phyloP scores from a whole-genome alignment of 176 grass and related monocot species.

The Luzula sylvatica region DNA sequence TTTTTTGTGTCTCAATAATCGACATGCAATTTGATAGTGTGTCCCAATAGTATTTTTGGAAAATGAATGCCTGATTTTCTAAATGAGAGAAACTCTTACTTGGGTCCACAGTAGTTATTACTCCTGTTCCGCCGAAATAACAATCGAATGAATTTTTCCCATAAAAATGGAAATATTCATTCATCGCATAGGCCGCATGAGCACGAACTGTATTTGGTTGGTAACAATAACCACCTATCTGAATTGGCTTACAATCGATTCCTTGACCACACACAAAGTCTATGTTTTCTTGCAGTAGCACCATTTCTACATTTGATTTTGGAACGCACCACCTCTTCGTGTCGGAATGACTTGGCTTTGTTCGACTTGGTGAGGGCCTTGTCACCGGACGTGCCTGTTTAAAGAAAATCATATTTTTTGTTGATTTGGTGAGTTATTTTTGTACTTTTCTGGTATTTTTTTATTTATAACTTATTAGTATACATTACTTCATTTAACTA shows the following conservation, averaged over 20 bases:
- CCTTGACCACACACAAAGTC: slow-evolving; percentile 54
- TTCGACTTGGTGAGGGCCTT: neutral
- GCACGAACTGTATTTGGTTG: slow-evolving; percentile 45
- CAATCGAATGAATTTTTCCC: slow-evolving; percentile 51
- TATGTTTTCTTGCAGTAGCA: slow-evolving; percentile 63
- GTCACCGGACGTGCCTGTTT: neutral
- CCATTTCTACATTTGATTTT: slow-evolving; percentile 36
- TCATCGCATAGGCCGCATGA: slow-evolving; percentile 78
- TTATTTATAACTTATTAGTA: no score
- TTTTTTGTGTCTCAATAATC: neutral
- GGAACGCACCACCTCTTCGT: slow-evolving; percentile 59
- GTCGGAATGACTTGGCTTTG: neutral
- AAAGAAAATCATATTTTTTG: neutral
- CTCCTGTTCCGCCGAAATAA: slow-evolving; percentile 47
- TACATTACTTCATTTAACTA: neutral
- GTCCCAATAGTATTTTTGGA: no score
- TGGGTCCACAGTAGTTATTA: slow-evolving; percentile 43
- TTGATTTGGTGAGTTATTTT: no score
- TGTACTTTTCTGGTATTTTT: no score
- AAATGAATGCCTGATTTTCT: no score
- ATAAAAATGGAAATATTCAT: slow-evolving; percentile 48
- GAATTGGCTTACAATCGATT: slow-evolving; percentile 50
- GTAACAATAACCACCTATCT: slow-evolving; percentile 43
- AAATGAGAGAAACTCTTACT: slow-evolving; percentile 30
- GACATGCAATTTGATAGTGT: no score